These are phyloP conservation scores for Talaromyces sp. DNA, from an alignment of 2,329 filamentous ascomycete genomes.

Conservation along the genomic window DNA sequence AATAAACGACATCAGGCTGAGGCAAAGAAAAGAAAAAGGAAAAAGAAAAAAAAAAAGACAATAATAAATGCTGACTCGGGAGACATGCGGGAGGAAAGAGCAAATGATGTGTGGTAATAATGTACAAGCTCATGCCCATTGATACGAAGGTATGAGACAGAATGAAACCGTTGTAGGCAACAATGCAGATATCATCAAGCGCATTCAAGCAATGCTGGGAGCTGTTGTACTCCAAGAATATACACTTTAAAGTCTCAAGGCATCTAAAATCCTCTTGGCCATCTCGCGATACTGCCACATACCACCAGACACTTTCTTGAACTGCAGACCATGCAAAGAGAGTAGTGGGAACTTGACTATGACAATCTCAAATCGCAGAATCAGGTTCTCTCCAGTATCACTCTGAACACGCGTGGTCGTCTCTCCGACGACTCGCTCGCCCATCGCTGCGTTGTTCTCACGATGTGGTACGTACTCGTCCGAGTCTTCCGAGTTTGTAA, in stretches of 20 bases:
- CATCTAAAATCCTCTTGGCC: slow-evolving; percentile 89
- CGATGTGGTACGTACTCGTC: slow-evolving; percentile 60
- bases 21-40: background rate
- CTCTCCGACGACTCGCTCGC: slow-evolving; percentile 66
- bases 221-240: background rate
- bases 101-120: background rate
- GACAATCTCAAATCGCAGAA: slow-evolving; percentile 88
- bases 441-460: slow-evolving; percentile 42
- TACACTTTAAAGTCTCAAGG: slow-evolving; percentile 63
- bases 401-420: slow-evolving; percentile 88
- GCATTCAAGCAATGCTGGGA: slow-evolving; percentile 1
- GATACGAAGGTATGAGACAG: background rate
- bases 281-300: slow-evolving; percentile 99
- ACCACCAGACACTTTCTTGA: slow-evolving; percentile 91
- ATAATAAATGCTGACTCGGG: background rate
- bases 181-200: background rate
- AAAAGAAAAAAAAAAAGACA: background rate
- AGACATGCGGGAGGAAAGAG: background rate
- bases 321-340: slow-evolving; percentile 90
- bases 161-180: background rate
- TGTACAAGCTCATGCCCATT: background rate
- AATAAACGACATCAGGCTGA: slow-evolving; percentile 1
- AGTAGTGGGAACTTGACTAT: slow-evolving; percentile 96
- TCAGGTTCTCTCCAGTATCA: slow-evolving; percentile 77
- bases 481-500: slow-evolving; percentile 80